Percentiles rank a stretch among this genome's conserved stretches.
These are phyloP conservation scores for Candida pseudofarinosa DNA, from an alignment of 805 yeast genomes.

Conservation along the genomic window DNA sequence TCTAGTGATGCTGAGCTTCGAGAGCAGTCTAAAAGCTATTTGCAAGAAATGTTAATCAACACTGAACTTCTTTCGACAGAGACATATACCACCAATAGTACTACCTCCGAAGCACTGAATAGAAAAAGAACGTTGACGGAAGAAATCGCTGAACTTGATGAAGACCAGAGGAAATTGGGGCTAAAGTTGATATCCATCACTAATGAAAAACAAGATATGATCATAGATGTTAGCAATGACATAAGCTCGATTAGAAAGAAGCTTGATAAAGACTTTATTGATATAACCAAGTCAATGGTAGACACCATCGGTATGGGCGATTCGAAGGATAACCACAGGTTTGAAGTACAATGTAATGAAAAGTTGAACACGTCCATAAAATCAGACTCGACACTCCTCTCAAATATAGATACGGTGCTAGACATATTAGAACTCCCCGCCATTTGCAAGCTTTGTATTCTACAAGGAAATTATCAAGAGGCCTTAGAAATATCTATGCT, in stretches of 20 bases:
- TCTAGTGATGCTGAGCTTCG: constrained; percentile 16
- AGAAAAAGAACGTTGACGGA: constrained; percentile 45
- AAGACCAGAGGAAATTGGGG: constrained; percentile 47
- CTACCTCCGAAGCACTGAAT: not conserved
- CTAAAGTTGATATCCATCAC: constrained; percentile 39
- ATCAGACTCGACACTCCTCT: constrained; percentile 37
- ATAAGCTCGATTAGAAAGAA: constrained; percentile 28
- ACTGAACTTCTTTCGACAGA: constrained; percentile 46
- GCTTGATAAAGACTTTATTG: constrained; percentile 13
- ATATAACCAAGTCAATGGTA: constrained; percentile 10
- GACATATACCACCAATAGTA: constrained; percentile 33
- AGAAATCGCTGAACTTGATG: constrained; percentile 72
- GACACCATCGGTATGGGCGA: constrained; percentile 4
- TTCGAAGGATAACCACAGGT: not conserved
- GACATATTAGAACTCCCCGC: constrained; percentile 85
- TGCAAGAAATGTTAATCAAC: constrained; percentile 43
- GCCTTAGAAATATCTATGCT: constrained; percentile 81
- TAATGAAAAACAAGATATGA: constrained; percentile 40
- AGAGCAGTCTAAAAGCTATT: constrained; percentile 22
- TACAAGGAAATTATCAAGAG: constrained; percentile 83
- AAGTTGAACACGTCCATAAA: constrained; percentile 17
- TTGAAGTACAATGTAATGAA: constrained; percentile 17
- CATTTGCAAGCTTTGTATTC: constrained; percentile 75
- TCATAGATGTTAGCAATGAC: constrained; percentile 38
- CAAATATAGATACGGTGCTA: constrained; percentile 65